Percentiles rank a stretch among this genome's conserved stretches.
phyloP scores from a whole-genome alignment of 1,284 basidiomycete species.

The Pascua sp. region DNA sequence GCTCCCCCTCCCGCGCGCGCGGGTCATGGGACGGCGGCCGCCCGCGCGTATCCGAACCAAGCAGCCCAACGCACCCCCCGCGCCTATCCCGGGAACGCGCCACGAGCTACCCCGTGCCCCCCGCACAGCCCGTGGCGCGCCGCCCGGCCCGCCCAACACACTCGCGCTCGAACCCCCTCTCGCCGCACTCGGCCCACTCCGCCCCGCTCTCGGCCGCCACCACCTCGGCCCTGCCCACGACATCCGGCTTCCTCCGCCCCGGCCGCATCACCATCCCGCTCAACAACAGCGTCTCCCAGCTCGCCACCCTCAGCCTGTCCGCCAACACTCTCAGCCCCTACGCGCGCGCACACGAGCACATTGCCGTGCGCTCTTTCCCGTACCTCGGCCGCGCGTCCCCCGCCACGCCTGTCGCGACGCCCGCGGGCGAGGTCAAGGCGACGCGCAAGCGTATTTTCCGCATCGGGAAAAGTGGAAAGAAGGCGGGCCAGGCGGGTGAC shows the following conservation, averaged over 20 bases:
- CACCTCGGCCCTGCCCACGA: conserved; percentile 27
- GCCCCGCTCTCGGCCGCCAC: conserved; percentile 21
- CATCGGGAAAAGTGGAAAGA: conserved; percentile 50
- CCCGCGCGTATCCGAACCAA: no score
- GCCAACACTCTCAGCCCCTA: conserved; percentile 90
- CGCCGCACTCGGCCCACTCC: no score
- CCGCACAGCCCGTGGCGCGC: no score
- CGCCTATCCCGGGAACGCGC: no score
- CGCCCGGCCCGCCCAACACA: no score
- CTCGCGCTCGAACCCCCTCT: no score
- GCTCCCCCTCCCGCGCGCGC: no score
- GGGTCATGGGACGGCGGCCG: no score
- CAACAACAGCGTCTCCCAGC: conserved; percentile 73
- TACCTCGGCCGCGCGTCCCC: conserved; percentile 45
- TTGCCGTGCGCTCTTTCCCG: conserved; percentile 80
- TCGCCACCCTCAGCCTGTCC: conserved; percentile 73
- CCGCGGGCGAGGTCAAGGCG: conserved; percentile 59
- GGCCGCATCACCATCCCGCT: conserved; percentile 63
- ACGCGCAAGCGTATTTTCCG: conserved; percentile 69
- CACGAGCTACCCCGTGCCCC: no score
- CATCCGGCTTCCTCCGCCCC: neutral
- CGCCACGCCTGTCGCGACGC: conserved; percentile 17
- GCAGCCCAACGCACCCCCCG: no score
- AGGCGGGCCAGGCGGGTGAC: conserved; percentile 19
- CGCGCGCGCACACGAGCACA: conserved; percentile 79